These are phyloP conservation scores for Cubamyces sp. DNA, from an alignment of 768 basidiomycete genomes.

Conservation along the genomic window DNA sequence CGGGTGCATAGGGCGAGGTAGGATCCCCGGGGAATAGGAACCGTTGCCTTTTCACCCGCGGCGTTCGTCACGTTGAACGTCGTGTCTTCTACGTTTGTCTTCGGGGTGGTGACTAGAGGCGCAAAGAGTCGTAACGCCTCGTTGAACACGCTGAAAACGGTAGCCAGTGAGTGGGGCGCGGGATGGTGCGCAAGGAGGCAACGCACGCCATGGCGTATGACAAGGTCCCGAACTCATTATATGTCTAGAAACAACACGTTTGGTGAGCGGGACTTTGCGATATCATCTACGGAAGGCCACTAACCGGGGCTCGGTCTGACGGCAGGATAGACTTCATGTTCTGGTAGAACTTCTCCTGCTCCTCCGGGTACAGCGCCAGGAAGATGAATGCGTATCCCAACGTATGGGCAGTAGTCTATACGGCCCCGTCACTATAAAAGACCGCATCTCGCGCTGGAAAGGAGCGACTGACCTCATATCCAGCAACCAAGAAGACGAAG, in stretches of 20 bases:
- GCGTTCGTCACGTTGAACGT: conserved; percentile 25
- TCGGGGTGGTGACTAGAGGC: conserved; percentile 28
- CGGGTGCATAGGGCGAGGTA: conserved; percentile 26
- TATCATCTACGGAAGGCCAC: neutral
- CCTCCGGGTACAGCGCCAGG: conserved; percentile 45
- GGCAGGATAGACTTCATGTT: conserved; percentile 36
- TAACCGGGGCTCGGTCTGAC: conserved; percentile 33
- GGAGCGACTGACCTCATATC: conserved; percentile 50
- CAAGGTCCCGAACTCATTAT: conserved; percentile 35
- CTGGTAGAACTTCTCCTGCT: conserved; percentile 43
- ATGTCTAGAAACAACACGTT: conserved; percentile 25
- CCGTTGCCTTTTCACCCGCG: conserved; percentile 27
- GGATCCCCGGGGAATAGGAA: conserved; percentile 34
- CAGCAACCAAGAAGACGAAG: conserved; percentile 47
- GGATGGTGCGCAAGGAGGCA: neutral
- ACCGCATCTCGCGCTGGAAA: no score
- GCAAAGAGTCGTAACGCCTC: conserved; percentile 39
- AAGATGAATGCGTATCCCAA: conserved; percentile 39
- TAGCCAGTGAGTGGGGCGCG: neutral
- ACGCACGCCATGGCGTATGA: conserved; percentile 35
- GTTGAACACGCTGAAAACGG: conserved; percentile 33
- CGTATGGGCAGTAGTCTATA: conserved; percentile 40
- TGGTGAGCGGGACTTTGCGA: neutral
- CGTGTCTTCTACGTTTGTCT: conserved; percentile 30
- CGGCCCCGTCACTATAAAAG: neutral